Evolutionary conservation across 257 asterid genomes (phyloP).

Genomic region (Asclepias syriaca): DNA sequence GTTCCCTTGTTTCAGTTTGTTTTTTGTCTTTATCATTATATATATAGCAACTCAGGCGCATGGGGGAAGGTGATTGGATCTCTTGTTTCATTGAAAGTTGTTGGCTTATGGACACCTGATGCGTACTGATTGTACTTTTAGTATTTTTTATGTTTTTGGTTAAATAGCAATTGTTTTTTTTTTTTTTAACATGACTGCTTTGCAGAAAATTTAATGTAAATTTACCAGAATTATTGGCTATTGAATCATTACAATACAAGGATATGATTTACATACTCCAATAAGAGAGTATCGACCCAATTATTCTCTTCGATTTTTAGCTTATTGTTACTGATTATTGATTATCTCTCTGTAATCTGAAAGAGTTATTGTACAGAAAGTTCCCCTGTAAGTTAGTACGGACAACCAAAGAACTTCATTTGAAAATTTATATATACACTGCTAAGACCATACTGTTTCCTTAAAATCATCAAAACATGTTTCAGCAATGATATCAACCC

Average conservation of each 20-base stretch:
- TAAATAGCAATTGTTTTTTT: constrained; percentile 36
- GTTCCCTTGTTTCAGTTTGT: constrained; percentile 22
- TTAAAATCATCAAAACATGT: neutral
- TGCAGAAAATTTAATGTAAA: constrained; percentile 34
- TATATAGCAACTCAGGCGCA: constrained; percentile 31
- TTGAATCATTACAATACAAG: constrained; percentile 37
- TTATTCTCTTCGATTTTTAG: neutral
- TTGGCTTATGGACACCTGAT: constrained; percentile 26
- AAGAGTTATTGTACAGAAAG: too few species aligned
- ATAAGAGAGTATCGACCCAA: neutral
- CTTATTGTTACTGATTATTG: constrained; percentile 1
- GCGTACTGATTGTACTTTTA: constrained; percentile 30
- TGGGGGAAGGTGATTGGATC: neutral
- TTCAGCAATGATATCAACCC: neutral
- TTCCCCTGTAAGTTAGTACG: too few species aligned
- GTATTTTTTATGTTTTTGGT: constrained; percentile 22
- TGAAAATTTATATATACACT: neutral
- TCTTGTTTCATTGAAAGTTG: constrained; percentile 20
- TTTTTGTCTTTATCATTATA: neutral
- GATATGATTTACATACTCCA: constrained; percentile 22
- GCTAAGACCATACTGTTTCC: neutral
- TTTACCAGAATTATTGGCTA: constrained; percentile 21
- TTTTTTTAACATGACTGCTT: constrained; percentile 19
- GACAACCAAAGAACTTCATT: neutral
- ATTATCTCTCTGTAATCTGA: too few species aligned